Conservation (phyloP, 108 stramenopile genomes). For the Cyclostephanos invisitatus region DNA sequence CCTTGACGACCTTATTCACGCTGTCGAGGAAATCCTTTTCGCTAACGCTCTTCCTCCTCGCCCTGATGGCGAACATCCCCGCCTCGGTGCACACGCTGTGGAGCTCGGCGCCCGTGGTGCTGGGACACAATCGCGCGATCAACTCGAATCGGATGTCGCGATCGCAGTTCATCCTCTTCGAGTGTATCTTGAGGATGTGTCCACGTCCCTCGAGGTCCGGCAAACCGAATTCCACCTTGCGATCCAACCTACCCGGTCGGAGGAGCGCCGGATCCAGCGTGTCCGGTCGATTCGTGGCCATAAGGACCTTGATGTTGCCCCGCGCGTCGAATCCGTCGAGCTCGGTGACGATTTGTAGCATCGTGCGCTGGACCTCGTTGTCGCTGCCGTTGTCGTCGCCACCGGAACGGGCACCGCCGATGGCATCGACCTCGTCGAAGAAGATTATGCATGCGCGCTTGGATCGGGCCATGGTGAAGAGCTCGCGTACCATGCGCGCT, state of each 20-base stretch:
- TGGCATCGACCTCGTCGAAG: slow-evolving; percentile 96
- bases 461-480: slow-evolving; percentile 98
- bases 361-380: slow-evolving; percentile 97
- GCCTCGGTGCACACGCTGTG: slow-evolving; percentile 98
- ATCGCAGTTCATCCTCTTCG: slow-evolving; percentile 97
- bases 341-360: slow-evolving; percentile 99
- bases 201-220: slow-evolving; percentile 96
- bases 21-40: slow-evolving; percentile 99
- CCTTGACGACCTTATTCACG: slow-evolving; percentile 99
- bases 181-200: slow-evolving; percentile 95
- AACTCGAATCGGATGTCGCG: slow-evolving; percentile 98
- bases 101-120: slow-evolving; percentile 98
- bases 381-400: slow-evolving; percentile 90
- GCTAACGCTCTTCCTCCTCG: slow-evolving; percentile 93
- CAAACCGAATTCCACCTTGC: slow-evolving; percentile 97
- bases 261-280: slow-evolving; percentile 96
- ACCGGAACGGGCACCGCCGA: slow-evolving; percentile 85
- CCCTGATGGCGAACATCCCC: slow-evolving; percentile 99
- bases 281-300: slow-evolving; percentile 98
- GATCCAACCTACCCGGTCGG: slow-evolving; percentile 96
- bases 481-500: slow-evolving; percentile 99
- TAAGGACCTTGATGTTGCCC: slow-evolving; percentile 98
- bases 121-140: slow-evolving; percentile 96
- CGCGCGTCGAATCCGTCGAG: slow-evolving; percentile 98
- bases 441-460: slow-evolving; percentile 97